Conservation (phyloP, 345 rosid genomes). For the Eucalyptus regnans region DNA sequence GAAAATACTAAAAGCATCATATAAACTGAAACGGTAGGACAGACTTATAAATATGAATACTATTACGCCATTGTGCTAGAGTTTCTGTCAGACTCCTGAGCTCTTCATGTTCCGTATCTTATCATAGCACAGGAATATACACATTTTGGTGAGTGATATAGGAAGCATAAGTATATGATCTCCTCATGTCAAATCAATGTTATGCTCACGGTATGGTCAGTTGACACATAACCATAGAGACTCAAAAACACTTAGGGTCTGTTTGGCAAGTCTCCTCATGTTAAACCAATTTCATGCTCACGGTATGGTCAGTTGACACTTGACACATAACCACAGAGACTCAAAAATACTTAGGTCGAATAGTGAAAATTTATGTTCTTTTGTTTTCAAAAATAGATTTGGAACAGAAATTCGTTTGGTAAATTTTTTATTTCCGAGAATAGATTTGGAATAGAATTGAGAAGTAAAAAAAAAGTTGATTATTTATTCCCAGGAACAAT, state of each 20-base stretch:
- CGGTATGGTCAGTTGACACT: background rate
- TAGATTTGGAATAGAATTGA: accelerated
- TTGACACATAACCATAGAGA: background rate
- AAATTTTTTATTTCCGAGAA: too few relatives aligned
- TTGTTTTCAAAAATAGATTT: accelerated
- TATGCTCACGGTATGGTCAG: background rate
- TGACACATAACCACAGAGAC: too few relatives aligned
- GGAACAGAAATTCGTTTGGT: accelerated
- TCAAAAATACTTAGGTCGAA: too few relatives aligned
- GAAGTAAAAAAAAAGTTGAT: too few relatives aligned
- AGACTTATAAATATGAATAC: background rate
- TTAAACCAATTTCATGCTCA: background rate
- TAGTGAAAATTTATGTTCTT: accelerated
- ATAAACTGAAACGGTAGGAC: background rate
- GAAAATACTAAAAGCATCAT: background rate
- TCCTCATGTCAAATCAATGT: background rate
- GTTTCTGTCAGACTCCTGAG: background rate
- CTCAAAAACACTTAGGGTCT: too few relatives aligned
- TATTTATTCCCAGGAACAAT: accelerated
- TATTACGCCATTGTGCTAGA: background rate
- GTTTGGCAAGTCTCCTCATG: background rate
- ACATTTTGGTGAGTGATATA: background rate
- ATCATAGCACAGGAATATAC: background rate
- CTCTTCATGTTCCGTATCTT: background rate
- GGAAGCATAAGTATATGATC: background rate